Base-by-base conservation (phyloP, 2,329 filamentous ascomycete species). In the Drechslera avenae region DNA sequence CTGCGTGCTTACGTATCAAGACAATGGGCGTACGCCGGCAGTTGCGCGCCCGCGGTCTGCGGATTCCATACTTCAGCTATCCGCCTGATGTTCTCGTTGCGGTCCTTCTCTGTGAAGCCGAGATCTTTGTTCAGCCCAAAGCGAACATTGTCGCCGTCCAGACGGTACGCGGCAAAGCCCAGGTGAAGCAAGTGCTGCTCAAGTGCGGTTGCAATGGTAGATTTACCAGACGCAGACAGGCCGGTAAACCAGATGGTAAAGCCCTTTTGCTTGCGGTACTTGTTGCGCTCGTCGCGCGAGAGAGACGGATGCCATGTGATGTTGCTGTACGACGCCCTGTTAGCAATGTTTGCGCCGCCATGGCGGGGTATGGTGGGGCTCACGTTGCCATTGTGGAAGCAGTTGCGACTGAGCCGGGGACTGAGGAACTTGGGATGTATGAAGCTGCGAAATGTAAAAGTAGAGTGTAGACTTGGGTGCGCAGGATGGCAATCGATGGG, bases 91-190 rank as follows among this genome's bases (percentile, higher is more conserved):
- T 99, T 99, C 83, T 99, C 94, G 73, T 93, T 95, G 65, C 94
- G 86, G 80, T 97, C 92, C 71, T 86, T 85, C 72, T 96, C 93
- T 59, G 86, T 89, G 81, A 97, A 99, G 13, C 93, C 93, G 9
- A 99, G 84, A 79, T 97, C 93, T 78, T 95, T 96, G 85, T 97
- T 99, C 63, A 99, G 83, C 13, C 94, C 94, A 79, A 97, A 97
- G 55, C 94, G 93, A 62, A 99, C 88, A 78, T 99, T 99, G 83
- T 99, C 94, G 69, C 93, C 94, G 77, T 99, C 94, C 23, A 99
- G 87, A 45, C 94, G 87, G 83, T 99, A 99, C 54, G 92, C 89
- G 48, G 87, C 80, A 43, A 94, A 80, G 35, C 87, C 88, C 9
- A 90, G 83, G 75, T 96, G 91, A 48, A 99, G 85, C 28, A 99